A percentile compares a stretch with the other conserved stretches of the same genome.
phyloP scores from a whole-genome alignment of 2,329 filamentous ascomycete species.

The Cryphonectria radicalis region DNA sequence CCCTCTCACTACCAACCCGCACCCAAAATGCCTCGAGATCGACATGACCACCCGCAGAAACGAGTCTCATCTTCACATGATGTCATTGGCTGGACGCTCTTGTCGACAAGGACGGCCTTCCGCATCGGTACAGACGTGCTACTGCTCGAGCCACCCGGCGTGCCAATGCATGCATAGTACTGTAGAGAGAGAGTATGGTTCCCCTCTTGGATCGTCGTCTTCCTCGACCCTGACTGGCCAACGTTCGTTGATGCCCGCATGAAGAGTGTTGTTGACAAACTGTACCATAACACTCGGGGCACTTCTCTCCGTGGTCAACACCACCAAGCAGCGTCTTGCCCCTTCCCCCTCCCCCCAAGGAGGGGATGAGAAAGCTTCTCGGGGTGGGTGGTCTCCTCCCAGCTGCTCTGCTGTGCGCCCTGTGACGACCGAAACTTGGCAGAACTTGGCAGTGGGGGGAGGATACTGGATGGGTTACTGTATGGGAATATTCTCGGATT shows the following conservation, averaged over 20 bases:
- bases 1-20: background rate
- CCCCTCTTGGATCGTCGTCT: background rate
- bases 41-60: slow-evolving; percentile 21
- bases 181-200: background rate
- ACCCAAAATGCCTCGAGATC: slow-evolving; percentile 26
- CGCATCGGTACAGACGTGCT: slow-evolving; percentile 9
- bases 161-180: background rate
- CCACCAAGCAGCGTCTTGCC: background rate
- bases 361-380: background rate
- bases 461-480: background rate
- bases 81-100: slow-evolving; percentile 33
- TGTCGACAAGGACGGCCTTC: slow-evolving; percentile 14
- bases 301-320: background rate
- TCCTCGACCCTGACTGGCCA: background rate
- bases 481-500: slow-evolving; percentile 12
- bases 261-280: background rate
- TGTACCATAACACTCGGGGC: background rate
- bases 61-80: slow-evolving; percentile 31
- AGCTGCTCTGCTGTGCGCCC: no score
- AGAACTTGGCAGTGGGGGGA: slow-evolving; percentile 21
- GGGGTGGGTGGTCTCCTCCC: background rate
- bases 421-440: slow-evolving; percentile 17
- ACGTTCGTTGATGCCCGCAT: background rate
- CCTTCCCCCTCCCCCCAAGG: no score
- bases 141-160: background rate